phyloP scores from a whole-genome alignment of 78 protist species.

The Planoprotostelium fungivorum region DNA sequence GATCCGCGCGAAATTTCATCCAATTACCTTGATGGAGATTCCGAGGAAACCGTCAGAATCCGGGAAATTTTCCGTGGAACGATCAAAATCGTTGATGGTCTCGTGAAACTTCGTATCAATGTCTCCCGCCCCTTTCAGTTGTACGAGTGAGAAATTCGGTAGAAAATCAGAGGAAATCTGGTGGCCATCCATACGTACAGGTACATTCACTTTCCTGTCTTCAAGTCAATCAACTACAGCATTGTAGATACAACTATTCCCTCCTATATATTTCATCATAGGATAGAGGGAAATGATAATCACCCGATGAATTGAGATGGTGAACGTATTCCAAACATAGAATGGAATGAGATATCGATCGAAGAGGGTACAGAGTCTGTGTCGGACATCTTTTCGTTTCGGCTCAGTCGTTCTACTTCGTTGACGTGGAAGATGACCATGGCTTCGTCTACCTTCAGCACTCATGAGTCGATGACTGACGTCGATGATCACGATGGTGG shows the following conservation, averaged over 20 bases:
- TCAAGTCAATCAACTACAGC: too few relatives aligned
- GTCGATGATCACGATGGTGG: background rate
- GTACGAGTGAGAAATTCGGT: too few relatives aligned
- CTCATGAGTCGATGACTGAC: background rate
- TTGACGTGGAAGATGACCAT: background rate
- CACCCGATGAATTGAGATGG: background rate
- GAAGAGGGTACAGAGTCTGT: background rate
- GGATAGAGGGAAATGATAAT: too few relatives aligned
- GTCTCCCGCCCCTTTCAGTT: too few relatives aligned
- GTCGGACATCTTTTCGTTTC: background rate
- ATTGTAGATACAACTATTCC: background rate
- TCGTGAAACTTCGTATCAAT: background rate
- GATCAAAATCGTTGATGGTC: background rate
- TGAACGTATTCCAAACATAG: background rate
- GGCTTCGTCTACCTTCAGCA: background rate
- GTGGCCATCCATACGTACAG: background rate
- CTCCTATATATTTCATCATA: too few relatives aligned
- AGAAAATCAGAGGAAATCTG: background rate
- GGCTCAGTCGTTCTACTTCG: background rate
- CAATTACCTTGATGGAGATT: too few relatives aligned
- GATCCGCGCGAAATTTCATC: too few relatives aligned
- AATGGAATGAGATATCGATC: background rate
- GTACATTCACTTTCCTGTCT: background rate
- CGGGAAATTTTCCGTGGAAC: background rate
- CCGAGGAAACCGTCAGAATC: background rate